Evolutionary conservation across 2,329 filamentous ascomycete genomes (phyloP).

Genomic region (Neocatenulostroma microsporum): DNA sequence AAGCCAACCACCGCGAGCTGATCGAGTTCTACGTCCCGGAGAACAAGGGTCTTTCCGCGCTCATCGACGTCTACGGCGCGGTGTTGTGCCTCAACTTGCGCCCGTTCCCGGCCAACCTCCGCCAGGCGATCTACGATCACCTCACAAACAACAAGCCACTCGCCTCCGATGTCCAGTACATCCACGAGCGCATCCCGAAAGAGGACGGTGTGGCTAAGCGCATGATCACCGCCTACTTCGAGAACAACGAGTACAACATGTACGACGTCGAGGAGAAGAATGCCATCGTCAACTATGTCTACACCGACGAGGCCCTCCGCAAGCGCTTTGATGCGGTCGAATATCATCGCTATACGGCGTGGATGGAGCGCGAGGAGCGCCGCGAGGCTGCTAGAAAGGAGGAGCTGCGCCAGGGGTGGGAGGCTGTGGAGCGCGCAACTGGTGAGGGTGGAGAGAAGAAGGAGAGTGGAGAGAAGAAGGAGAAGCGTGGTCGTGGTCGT

Average conservation of each 20-base stretch:
- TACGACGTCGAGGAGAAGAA: conserved; percentile 6
- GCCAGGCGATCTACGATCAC: conserved; percentile 7
- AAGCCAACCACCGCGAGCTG: conserved; percentile 7
- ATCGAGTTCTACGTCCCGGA: conserved; percentile 10
- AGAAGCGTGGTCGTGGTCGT: not conserved
- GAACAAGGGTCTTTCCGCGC: conserved; percentile 7
- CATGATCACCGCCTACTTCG: conserved; percentile 9
- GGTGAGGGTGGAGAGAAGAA: too few relatives aligned
- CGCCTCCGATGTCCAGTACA: not conserved
- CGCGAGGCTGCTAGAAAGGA: too few relatives aligned
- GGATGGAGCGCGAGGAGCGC: not conserved
- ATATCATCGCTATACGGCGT: too few relatives aligned
- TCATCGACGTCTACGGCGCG: conserved; percentile 17
- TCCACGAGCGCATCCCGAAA: conserved; percentile 3
- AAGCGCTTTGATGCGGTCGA: conserved; percentile 4
- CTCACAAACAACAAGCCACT: conserved; percentile 1
- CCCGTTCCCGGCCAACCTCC: conserved; percentile 6
- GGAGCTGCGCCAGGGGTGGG: not conserved
- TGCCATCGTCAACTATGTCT: conserved; percentile 7
- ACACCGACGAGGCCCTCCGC: conserved; percentile 4
- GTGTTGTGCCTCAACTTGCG: conserved; percentile 7
- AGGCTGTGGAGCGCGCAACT: too few relatives aligned
- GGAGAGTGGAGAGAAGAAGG: not conserved
- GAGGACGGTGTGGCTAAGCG: conserved; percentile 5
- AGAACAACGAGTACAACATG: conserved; percentile 3